A percentile compares a stretch with the other conserved stretches of the same genome.
These are phyloP conservation scores for Morella rubra DNA, from an alignment of 306 rosid genomes.

Conservation along the genomic window DNA sequence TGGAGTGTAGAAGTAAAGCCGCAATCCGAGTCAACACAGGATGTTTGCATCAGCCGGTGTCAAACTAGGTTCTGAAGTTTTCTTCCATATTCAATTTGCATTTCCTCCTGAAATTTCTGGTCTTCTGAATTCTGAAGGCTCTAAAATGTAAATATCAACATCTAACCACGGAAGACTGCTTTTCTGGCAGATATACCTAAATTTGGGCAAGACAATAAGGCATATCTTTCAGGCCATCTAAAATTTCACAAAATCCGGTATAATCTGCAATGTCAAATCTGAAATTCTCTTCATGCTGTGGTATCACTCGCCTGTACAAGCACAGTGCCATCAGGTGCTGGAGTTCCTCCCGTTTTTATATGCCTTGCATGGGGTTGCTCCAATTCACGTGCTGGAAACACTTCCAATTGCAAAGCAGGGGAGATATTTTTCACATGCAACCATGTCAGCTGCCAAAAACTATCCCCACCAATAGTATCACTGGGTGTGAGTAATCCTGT, in stretches of 20 bases:
- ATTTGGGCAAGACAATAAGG: background rate
- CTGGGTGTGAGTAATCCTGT: slow-evolving; percentile 70
- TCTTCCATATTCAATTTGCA: background rate
- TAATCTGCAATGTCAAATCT: slow-evolving; percentile 39
- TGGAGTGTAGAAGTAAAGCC: background rate
- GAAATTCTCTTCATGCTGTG: slow-evolving; percentile 36
- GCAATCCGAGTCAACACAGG: background rate
- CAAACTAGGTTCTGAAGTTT: background rate
- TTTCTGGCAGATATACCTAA: background rate
- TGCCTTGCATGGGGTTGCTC: slow-evolving; percentile 46
- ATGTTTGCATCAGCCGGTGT: background rate
- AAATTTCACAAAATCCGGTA: slow-evolving; percentile 15
- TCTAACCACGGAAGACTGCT: background rate
- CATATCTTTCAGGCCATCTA: slow-evolving; percentile 2
- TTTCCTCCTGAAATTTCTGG: background rate
- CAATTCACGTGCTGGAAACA: slow-evolving; percentile 73
- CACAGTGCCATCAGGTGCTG: slow-evolving; percentile 41
- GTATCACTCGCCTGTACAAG: slow-evolving; percentile 45
- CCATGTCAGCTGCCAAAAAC: slow-evolving; percentile 98
- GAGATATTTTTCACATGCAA: slow-evolving; percentile 80
- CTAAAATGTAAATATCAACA: background rate
- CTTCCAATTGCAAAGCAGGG: slow-evolving; percentile 80
- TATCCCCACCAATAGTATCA: slow-evolving; percentile 85
- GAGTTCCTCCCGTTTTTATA: slow-evolving; percentile 43
- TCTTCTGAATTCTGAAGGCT: background rate